Percentiles rank a stretch among this genome's conserved stretches.
Conservation (phyloP, 148 eudicot species). For the Silene conica region DNA sequence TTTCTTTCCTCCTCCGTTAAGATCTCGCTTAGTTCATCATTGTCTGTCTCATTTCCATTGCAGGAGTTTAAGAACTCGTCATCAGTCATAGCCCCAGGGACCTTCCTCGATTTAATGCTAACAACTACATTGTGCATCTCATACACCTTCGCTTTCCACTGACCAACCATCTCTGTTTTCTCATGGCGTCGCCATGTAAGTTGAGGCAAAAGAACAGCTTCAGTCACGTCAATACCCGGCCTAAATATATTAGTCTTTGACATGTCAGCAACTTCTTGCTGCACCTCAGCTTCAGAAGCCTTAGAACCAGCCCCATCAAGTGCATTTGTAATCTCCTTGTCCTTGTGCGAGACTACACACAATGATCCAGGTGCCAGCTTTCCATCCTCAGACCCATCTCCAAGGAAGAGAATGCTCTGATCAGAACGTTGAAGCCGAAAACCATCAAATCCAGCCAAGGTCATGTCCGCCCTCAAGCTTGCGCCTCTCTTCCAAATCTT, state of each 20-base stretch:
- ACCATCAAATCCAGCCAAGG: slow-evolving; percentile 93
- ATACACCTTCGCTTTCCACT: slow-evolving; percentile 83
- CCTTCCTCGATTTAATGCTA: slow-evolving; percentile 82
- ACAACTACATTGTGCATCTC: slow-evolving; percentile 91
- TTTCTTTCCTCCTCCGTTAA: slow-evolving; percentile 74
- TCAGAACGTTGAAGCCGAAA: slow-evolving; percentile 86
- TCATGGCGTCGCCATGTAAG: slow-evolving; percentile 80
- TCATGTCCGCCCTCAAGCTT: slow-evolving; percentile 90
- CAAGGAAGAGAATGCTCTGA: slow-evolving; percentile 82
- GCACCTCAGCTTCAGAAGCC: slow-evolving; percentile 66
- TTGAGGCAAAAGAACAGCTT: slow-evolving; percentile 83
- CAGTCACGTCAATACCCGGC: slow-evolving; percentile 86
- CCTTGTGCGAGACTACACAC: slow-evolving; percentile 71
- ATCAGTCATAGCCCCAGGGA: slow-evolving; percentile 87
- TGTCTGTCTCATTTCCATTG: slow-evolving; percentile 62
- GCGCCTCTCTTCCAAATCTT: slow-evolving; percentile 93
- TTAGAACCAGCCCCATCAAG: slow-evolving; percentile 78
- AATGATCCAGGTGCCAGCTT: slow-evolving; percentile 72
- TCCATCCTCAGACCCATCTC: slow-evolving; percentile 91
- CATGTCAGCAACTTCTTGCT: slow-evolving; percentile 72
- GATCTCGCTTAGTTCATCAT: slow-evolving; percentile 49
- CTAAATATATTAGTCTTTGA: slow-evolving; percentile 80
- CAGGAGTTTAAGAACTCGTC: slow-evolving; percentile 65
- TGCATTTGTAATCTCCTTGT: slow-evolving; percentile 79
- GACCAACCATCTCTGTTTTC: slow-evolving; percentile 71